Evolutionary conservation across 225 moss, liverwort and hornwort genomes (phyloP).

Genomic region (Polytrichum commune): DNA sequence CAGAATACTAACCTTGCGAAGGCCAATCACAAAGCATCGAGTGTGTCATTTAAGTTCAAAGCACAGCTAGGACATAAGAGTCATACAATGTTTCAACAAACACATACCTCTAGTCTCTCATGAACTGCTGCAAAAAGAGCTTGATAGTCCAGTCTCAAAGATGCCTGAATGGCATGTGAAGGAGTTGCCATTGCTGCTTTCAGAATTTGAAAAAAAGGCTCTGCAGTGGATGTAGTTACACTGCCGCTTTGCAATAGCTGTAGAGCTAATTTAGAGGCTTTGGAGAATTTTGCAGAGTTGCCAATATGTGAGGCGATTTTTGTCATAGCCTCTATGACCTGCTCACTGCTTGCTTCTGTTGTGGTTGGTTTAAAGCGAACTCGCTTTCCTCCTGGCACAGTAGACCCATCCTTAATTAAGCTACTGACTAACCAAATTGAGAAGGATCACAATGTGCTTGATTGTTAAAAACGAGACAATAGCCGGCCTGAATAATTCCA

Average conservation of each 20-base stretch:
- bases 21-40: too few relatives aligned
- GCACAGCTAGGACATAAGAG: too few relatives aligned
- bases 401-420: too few relatives aligned
- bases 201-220: conserved; percentile 67
- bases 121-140: conserved; percentile 63
- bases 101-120: conserved; percentile 61
- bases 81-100: neutral
- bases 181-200: conserved; percentile 71
- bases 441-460: too few relatives aligned
- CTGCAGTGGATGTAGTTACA: conserved; percentile 48
- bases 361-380: conserved; percentile 83
- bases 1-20: too few relatives aligned
- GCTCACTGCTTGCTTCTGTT: conserved; percentile 81
- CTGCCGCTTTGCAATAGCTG: conserved; percentile 76
- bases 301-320: conserved; percentile 86
- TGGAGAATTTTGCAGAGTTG: conserved; percentile 80
- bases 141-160: conserved; percentile 72
- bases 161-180: conserved; percentile 47
- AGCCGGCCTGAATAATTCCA: too few relatives aligned
- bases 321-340: conserved; percentile 76
- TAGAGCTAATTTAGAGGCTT: conserved; percentile 86
- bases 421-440: too few relatives aligned
- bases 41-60: too few relatives aligned
- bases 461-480: too few relatives aligned
- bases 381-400: conserved; percentile 46